phyloP scores from a whole-genome alignment of 139 green algal genomes.

The Tetraselmis chui region DNA sequence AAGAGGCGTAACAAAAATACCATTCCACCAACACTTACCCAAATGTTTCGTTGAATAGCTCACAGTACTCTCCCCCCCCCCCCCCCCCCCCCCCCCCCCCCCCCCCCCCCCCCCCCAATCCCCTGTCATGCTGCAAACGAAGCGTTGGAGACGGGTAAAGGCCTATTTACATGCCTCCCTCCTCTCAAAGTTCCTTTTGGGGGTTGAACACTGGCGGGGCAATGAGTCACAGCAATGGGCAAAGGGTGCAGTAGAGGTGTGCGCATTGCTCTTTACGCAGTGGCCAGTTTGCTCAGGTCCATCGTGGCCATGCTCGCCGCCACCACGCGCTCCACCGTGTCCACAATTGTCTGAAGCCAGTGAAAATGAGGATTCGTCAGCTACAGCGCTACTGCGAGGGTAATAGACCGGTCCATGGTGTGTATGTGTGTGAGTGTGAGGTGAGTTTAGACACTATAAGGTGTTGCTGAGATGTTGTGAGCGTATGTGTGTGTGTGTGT shows the following conservation, averaged over 20 bases:
- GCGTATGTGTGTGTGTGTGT: too few species aligned
- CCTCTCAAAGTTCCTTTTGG: background rate
- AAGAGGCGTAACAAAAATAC: background rate
- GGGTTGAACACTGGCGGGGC: background rate
- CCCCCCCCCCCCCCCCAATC: background rate
- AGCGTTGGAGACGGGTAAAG: background rate
- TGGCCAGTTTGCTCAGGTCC: background rate
- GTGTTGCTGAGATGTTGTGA: too few species aligned
- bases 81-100: too few species aligned
- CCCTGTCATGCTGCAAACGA: background rate
- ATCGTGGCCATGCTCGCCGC: slow-evolving; percentile 2
- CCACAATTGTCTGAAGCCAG: slow-evolving; percentile 80
- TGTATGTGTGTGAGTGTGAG: too few species aligned
- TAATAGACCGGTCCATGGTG: too few species aligned
- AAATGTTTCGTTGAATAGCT: too few species aligned
- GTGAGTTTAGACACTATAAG: too few species aligned
- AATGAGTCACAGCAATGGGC: too few species aligned
- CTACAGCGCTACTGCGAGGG: too few species aligned
- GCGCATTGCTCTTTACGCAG: too few species aligned
- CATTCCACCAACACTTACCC: background rate
- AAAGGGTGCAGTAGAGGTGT: too few species aligned
- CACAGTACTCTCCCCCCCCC: background rate
- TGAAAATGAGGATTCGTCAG: too few species aligned
- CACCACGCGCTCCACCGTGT: slow-evolving; percentile 84
- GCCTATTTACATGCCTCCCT: background rate